phyloP scores from a whole-genome alignment of 176 grass and related monocot genomes.

The Oryza glumipatula region DNA sequence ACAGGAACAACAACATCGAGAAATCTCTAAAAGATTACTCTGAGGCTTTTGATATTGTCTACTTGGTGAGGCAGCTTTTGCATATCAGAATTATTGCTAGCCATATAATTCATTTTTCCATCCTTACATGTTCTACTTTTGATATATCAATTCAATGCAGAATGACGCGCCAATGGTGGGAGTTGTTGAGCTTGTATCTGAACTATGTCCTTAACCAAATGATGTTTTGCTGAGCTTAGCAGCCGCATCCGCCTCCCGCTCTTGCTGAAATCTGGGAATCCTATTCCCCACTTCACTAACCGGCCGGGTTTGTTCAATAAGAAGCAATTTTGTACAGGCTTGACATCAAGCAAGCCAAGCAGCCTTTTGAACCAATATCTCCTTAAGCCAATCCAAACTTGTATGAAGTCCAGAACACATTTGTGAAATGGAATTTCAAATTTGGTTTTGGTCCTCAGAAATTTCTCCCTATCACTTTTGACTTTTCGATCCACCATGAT shows the following conservation, averaged over 20 bases:
- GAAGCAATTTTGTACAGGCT: slow-evolving; percentile 33
- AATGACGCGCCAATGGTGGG: slow-evolving; percentile 76
- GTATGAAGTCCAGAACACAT: not conserved
- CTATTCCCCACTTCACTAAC: not conserved
- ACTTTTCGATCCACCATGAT: not conserved
- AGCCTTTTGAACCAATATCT: not conserved
- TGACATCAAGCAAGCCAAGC: not conserved
- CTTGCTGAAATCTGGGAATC: slow-evolving; percentile 17
- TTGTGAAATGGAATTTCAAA: not conserved
- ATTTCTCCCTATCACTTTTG: not conserved
- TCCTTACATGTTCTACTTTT: slow-evolving; percentile 15
- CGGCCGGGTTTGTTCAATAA: slow-evolving; percentile 12
- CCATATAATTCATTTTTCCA: not conserved
- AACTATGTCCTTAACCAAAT: slow-evolving; percentile 54
- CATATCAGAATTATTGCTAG: not conserved
- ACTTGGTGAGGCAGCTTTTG: slow-evolving; percentile 62
- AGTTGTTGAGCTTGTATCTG: slow-evolving; percentile 72
- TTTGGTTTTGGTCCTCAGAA: not conserved
- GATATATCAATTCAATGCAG: slow-evolving; percentile 48
- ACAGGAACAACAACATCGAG: slow-evolving; percentile 81
- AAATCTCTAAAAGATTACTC: slow-evolving; percentile 80
- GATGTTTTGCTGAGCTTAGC: slow-evolving; percentile 34
- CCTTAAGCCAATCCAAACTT: not conserved
- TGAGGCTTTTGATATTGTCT: slow-evolving; percentile 76
- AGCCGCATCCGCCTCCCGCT: not conserved